Base-by-base conservation (phyloP, 2,329 filamentous ascomycete species). In the Xylariales sp. region DNA sequence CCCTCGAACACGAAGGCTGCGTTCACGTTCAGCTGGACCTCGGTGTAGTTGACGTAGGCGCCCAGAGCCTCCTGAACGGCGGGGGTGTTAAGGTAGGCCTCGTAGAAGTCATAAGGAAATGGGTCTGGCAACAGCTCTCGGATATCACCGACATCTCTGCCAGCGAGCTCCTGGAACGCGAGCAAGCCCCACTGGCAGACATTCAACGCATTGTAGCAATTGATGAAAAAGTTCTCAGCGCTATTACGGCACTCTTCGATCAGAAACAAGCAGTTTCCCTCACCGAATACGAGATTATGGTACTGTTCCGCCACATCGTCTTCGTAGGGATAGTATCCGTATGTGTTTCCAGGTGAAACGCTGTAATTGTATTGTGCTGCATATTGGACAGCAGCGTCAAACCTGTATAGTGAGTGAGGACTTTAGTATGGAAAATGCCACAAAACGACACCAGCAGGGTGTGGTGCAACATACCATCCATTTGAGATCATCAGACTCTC, bases 141-240 rank as follows among this genome's bases (percentile, higher is more conserved):
- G 48, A 81, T 67, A 46, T 83, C 78, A 53, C 81, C 80, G 48
- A 77, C 69, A 54, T 81, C 74, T 25, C 78, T 66, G 2, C 63
- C 64, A 1, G n/a, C n/a, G n/a, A n/a, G n/a, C n/a, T n/a, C n/a
- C n/a, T n/a, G n/a, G n/a, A n/a, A n/a, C n/a, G n/a, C n/a, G n/a
- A n/a, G n/a, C n/a, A n/a, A n/a, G n/a, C n/a, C n/a, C n/a, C n/a
- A n/a, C n/a, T n/a, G n/a, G n/a, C n/a, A n/a, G n/a, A n/a, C n/a
- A n/a, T n/a, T n/a, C n/a, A n/a, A n/a, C n/a, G n/a, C n/a, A n/a
- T n/a, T n/a, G n/a, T n/a, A n/a, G n/a, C n/a, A n/a, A n/a, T n/a
- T n/a, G n/a, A n/a, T n/a, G n/a, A n/a, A n/a, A n/a, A n/a, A n/a
- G n/a, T n/a, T n/a, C n/a, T n/a, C n/a, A n/a, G n/a, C n/a, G n/a